Base-by-base conservation (phyloP, 768 basidiomycete genomes). In the Ephemerocybe angulata region DNA sequence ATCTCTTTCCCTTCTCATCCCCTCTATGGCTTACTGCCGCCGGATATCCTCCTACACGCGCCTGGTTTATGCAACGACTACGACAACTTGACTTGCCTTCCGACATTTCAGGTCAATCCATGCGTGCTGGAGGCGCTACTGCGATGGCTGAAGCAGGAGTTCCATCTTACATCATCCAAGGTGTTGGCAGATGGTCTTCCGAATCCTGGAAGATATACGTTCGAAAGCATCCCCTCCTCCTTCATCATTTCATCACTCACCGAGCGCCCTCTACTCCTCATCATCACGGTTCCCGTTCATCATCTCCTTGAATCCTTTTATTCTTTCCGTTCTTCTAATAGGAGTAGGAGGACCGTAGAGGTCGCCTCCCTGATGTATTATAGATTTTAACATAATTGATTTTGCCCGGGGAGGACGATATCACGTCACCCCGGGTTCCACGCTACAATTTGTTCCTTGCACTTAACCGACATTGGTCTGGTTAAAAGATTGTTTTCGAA, bases 61-160 rank as follows among this genome's bases (percentile, higher is more conserved):
- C 54, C 0, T 79, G 74, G 70, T 76, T 77, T 58, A 61, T 68
- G 0, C 8, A 13, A 0, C 62, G 67, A 2, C 53, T 79, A 0
- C 60, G 54, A 1, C 2, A 11, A 1, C 53, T 42, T 22, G 41
- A 64, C 24, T 70, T 75, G 40, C 25, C 50, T 19, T n/a, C 50
- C 8, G 41, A 54, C 31, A 53, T 70, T 15, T 59, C 61, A 0
- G 76, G 75, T 3, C 72, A 76, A 31, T 76, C 71, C 0, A 40
- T 75, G 54, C 71, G 70, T 17, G 63, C 76, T 11, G 75, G 77
- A 0, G 75, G 77, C 4, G 74, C 77, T 0, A 79, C 76, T 2
- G 58, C 46, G 5, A 62, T 74, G 3, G 76, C 77, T 0, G 57
- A 60, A n/a, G 25, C 53, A 0, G 73, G 76, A 0, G 58, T 63